phyloP scores from a whole-genome alignment of 179 eudicot genomes.

The Gypsophila paniculata region DNA sequence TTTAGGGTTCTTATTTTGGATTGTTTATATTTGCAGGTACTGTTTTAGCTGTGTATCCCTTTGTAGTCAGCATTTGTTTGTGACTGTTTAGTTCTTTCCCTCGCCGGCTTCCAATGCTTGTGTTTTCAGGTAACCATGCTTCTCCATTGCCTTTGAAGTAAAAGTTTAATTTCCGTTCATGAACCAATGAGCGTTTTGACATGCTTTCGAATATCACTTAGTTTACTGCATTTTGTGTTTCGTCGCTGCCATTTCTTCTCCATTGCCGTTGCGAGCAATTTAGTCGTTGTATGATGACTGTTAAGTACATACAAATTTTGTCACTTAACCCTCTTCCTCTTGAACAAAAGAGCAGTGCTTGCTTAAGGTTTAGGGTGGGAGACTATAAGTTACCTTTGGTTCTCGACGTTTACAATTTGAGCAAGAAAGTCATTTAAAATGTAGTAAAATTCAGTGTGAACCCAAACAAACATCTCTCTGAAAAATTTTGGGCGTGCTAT shows the following conservation, averaged over 20 bases:
- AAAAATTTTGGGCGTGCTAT: neutral
- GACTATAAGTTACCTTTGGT: neutral
- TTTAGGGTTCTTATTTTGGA: neutral
- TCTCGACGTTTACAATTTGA: neutral
- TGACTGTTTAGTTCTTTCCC: neutral
- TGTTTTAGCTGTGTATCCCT: slow-evolving; percentile 9
- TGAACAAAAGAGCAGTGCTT: neutral
- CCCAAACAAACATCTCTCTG: too few relatives aligned
- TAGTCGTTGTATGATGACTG: slow-evolving; percentile 1
- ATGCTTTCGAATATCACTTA: neutral
- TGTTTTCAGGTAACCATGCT: slow-evolving; percentile 15
- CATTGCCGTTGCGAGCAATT: neutral
- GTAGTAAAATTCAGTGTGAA: too few relatives aligned
- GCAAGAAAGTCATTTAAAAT: neutral
- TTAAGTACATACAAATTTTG: neutral
- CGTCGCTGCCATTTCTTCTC: neutral
- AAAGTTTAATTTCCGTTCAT: neutral
- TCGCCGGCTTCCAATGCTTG: neutral
- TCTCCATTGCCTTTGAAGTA: neutral
- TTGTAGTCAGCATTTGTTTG: neutral
- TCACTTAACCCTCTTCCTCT: neutral
- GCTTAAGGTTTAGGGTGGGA: neutral
- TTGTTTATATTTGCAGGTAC: slow-evolving; percentile 25
- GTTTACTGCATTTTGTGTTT: too few relatives aligned
- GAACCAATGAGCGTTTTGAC: neutral